Evolutionary conservation across 2,329 filamentous ascomycete species (phyloP).

Genomic region (Aureobasidium melanogenum): DNA sequence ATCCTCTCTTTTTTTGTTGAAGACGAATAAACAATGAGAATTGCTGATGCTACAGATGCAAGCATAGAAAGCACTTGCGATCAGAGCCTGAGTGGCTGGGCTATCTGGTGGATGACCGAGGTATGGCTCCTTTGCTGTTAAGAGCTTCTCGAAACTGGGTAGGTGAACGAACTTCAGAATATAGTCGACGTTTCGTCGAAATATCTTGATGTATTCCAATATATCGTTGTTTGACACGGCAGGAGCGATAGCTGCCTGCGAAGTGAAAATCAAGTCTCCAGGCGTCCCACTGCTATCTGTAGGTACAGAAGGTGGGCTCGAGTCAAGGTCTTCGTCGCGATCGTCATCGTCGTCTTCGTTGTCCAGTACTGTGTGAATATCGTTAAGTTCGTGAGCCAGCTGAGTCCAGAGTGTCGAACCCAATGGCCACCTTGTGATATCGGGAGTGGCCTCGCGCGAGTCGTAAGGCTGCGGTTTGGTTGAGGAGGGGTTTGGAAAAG

Average conservation of each 20-base stretch:
- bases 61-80: constrained; percentile 3
- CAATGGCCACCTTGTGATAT: neutral
- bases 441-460: neutral
- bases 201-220: neutral
- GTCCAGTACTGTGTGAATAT: constrained; percentile 6
- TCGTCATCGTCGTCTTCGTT: constrained; percentile 2
- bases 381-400: neutral
- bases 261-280: neutral
- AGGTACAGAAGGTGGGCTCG: neutral
- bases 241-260: neutral
- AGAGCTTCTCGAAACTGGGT: neutral
- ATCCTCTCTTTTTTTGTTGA: neutral
- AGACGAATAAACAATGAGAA: neutral
- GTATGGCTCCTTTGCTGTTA: constrained; percentile 1
- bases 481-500: neutral
- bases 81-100: neutral
- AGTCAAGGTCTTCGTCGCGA: neutral
- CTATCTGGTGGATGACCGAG: neutral
- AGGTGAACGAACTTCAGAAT: constrained; percentile 1
- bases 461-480: neutral
- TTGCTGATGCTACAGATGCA: constrained; percentile 4
- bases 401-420: constrained; percentile 6
- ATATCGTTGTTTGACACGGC: neutral
- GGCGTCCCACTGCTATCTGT: neutral
- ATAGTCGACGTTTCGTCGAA: neutral